Conservation (phyloP, 2,329 filamentous ascomycete species). For the Xylaria sp. region DNA sequence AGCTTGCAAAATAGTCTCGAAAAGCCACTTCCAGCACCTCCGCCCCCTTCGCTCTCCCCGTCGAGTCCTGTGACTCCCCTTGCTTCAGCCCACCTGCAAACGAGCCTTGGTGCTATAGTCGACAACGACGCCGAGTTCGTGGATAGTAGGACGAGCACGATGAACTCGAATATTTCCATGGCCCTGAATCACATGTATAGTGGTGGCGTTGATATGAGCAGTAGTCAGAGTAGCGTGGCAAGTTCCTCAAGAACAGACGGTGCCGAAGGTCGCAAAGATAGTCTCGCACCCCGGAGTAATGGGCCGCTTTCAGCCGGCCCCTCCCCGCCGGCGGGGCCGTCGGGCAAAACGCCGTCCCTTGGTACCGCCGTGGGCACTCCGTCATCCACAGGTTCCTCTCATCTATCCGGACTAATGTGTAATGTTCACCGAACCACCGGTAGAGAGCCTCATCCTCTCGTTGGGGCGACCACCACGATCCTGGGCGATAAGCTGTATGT, state of each 20-base stretch:
- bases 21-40: conserved; percentile 59
- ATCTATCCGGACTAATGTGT: conserved; percentile 69
- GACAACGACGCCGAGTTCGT: conserved; percentile 34
- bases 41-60: conserved; percentile 43
- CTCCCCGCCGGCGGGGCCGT: conserved; percentile 54
- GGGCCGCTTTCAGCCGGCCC: conserved; percentile 59
- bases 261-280: conserved; percentile 51
- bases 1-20: conserved; percentile 60
- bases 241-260: conserved; percentile 48
- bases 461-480: conserved; percentile 93
- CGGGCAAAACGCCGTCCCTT: conserved; percentile 41
- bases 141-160: conserved; percentile 49
- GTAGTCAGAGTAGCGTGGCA: conserved; percentile 51
- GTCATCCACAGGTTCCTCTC: conserved; percentile 51
- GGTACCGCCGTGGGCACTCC: conserved; percentile 47
- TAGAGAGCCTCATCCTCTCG: conserved; percentile 84
- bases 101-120: conserved; percentile 38
- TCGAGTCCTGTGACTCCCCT: conserved; percentile 38
- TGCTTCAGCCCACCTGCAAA: conserved; percentile 9
- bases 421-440: conserved; percentile 86
- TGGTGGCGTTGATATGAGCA: conserved; percentile 45
- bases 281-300: conserved; percentile 54
- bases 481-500: conserved; percentile 95
- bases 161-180: conserved; percentile 48
- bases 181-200: conserved; percentile 41